phyloP scores from a whole-genome alignment of 768 basidiomycete genomes.

The Hygrophorus pudorinus region DNA sequence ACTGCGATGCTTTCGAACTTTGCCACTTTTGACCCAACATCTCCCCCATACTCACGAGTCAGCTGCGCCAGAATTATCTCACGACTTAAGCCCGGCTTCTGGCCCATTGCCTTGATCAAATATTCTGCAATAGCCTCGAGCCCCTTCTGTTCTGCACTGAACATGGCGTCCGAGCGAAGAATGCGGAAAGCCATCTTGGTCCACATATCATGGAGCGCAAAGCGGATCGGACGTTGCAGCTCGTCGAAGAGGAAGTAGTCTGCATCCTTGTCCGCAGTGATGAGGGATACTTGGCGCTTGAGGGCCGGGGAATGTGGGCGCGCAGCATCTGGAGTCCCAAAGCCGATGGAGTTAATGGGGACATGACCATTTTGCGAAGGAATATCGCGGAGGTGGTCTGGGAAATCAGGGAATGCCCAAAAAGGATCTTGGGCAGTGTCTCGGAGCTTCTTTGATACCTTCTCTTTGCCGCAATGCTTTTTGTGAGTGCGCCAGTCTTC shows the following conservation, averaged over 20 bases:
- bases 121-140: conserved; percentile 9
- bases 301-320: conserved; percentile 10
- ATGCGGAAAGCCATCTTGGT: conserved; percentile 9
- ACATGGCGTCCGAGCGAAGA: conserved; percentile 8
- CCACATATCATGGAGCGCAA: conserved; percentile 7
- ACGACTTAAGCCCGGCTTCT: conserved; percentile 12
- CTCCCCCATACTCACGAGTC: conserved; percentile 7
- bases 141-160: conserved; percentile 1
- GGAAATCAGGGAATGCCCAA: conserved; percentile 7
- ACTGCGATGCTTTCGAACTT: conserved; percentile 2
- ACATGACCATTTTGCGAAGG: not conserved
- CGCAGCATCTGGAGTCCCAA: conserved; percentile 6
- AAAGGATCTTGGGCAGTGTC: conserved; percentile 12
- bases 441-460: conserved; percentile 11
- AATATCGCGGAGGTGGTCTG: conserved; percentile 1
- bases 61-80: conserved; percentile 10
- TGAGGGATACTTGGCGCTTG: conserved; percentile 12
- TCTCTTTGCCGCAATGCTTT: conserved; percentile 12
- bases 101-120: conserved; percentile 11
- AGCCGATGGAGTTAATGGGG: conserved; percentile 2
- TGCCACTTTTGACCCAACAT: conserved; percentile 3
- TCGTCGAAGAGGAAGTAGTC: conserved; percentile 15
- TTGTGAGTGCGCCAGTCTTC: conserved; percentile 12
- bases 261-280: conserved; percentile 10
- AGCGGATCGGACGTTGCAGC: conserved; percentile 8